These are phyloP conservation scores for Thermochaetoides thermophila DNA, from an alignment of 495 filamentous ascomycete genomes.

Conservation along the genomic window DNA sequence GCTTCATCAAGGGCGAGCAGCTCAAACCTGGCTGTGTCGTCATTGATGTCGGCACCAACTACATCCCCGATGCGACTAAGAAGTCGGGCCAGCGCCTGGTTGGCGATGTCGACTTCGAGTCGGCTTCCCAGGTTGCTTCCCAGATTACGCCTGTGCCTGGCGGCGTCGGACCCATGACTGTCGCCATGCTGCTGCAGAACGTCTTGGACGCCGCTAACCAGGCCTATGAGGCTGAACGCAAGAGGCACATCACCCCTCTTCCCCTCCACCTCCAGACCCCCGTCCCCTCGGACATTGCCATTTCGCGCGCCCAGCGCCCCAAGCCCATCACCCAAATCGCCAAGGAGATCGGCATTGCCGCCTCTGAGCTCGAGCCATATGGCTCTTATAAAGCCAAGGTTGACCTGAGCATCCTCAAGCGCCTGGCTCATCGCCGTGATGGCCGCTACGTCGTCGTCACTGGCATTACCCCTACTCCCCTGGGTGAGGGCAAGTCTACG, in stretches of 20 bases:
- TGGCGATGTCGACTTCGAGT: conserved; percentile 87
- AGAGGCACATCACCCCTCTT: conserved; percentile 60
- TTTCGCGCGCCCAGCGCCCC: conserved; percentile 77
- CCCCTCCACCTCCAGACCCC: conserved; percentile 59
- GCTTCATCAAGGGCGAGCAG: conserved; percentile 88
- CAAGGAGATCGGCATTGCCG: conserved; percentile 71
- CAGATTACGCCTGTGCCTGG: conserved; percentile 93
- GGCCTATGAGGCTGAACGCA: conserved; percentile 69
- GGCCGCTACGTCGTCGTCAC: conserved; percentile 84
- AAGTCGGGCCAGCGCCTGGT: conserved; percentile 91
- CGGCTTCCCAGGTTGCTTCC: conserved; percentile 75
- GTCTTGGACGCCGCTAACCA: conserved; percentile 69
- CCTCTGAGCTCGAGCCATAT: conserved; percentile 82
- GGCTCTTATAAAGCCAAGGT: conserved; percentile 93
- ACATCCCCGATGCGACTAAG: conserved; percentile 79
- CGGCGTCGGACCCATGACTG: conserved; percentile 95
- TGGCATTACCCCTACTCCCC: conserved; percentile 93
- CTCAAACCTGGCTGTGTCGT: conserved; percentile 86
- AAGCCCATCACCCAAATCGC: conserved; percentile 78
- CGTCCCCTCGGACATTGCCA: conserved; percentile 85
- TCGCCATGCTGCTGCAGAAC: conserved; percentile 92
- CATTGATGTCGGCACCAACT: conserved; percentile 97
- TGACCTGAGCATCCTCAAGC: conserved; percentile 62
- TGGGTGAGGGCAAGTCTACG: conserved; percentile 96
- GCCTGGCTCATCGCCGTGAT: conserved; percentile 72